Conservation (phyloP, 306 rosid genomes). For the Betula pendula region DNA sequence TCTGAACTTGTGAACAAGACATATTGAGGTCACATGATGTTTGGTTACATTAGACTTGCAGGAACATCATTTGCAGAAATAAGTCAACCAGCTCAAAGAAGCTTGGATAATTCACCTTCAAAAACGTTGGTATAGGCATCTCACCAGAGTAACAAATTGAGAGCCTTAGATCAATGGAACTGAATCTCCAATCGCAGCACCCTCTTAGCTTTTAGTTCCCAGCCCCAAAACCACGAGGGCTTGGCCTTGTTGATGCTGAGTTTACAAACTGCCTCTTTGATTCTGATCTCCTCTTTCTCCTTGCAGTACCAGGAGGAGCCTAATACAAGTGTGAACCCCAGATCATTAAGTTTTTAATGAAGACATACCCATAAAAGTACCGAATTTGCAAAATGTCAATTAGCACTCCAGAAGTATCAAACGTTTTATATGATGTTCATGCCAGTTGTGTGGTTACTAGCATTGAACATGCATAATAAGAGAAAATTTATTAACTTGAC, state of each 20-base stretch:
- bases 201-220: constrained; percentile 43
- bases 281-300: constrained; percentile 73
- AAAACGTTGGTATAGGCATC: neutral
- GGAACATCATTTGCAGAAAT: constrained; percentile 21
- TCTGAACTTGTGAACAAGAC: constrained; percentile 12
- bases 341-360: neutral
- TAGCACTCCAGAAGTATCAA: neutral
- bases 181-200: constrained; percentile 16
- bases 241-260: constrained; percentile 57
- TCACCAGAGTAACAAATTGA: neutral
- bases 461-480: too few relatives aligned
- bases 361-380: neutral
- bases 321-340: constrained; percentile 31
- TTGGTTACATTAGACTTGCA: neutral
- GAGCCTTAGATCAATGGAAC: constrained; percentile 16
- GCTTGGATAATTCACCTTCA: neutral
- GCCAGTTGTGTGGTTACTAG: too few relatives aligned
- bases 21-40: neutral
- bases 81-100: neutral
- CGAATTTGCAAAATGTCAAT: neutral
- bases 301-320: constrained; percentile 87
- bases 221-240: constrained; percentile 86
- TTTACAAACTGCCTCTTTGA: constrained; percentile 56
- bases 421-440: neutral
- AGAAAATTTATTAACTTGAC: neutral